Evolutionary conservation across 768 basidiomycete species (phyloP).

Genomic region (Hysterangium stoloniferum): DNA sequence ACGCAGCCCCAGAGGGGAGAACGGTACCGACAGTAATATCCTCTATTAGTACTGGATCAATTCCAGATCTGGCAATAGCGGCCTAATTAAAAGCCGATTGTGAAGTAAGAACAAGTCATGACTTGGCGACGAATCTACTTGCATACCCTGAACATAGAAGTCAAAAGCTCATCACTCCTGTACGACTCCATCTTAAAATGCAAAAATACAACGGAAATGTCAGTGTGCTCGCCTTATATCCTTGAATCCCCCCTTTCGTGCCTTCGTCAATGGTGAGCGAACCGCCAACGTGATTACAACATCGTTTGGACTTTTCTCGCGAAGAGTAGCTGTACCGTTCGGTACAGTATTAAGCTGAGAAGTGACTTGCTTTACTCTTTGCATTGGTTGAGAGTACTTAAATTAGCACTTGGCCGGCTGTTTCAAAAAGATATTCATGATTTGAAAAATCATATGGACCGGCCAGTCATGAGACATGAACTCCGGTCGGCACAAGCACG

Average conservation of each 20-base stretch:
- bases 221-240: slow-evolving; percentile 42
- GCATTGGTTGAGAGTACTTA: slow-evolving; percentile 31
- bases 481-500: no score
- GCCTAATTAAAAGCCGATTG: slow-evolving; percentile 44
- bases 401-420: no score
- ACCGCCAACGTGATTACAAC: slow-evolving; percentile 79
- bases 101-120: no score
- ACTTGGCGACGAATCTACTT: not conserved
- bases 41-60: slow-evolving; percentile 59
- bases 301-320: slow-evolving; percentile 60
- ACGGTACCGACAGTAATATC: slow-evolving; percentile 81
- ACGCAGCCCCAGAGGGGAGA: slow-evolving; percentile 48
- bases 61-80: slow-evolving; percentile 41
- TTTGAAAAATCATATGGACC: no score
- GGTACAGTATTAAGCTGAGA: slow-evolving; percentile 44
- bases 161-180: slow-evolving; percentile 20
- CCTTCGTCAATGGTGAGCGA: slow-evolving; percentile 67
- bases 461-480: no score
- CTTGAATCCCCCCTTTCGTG: slow-evolving; percentile 68
- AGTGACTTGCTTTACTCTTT: slow-evolving; percentile 59
- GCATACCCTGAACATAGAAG: slow-evolving; percentile 62
- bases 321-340: slow-evolving; percentile 40
- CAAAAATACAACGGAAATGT: not conserved
- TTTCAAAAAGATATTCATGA: no score
- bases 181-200: no score